Evolutionary conservation across 164 flowering plant genomes (phyloP).

Genomic region (Paratinospora sagittata): DNA sequence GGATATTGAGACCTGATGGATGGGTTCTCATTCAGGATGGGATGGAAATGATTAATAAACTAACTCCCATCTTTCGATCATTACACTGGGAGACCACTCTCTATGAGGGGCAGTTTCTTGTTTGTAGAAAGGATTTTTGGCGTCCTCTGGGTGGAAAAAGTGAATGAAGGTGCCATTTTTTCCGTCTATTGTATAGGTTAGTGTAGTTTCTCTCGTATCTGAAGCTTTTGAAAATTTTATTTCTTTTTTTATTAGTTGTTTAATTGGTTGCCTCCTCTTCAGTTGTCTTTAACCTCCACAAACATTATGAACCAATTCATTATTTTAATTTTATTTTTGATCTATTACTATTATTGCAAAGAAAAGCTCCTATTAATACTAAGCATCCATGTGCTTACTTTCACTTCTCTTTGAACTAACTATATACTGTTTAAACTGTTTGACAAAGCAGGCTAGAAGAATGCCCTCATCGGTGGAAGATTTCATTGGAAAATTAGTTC

Average conservation of each 20-base stretch:
- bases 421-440: too few relatives aligned
- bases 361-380: neutral
- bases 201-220: neutral
- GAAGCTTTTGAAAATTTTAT: neutral
- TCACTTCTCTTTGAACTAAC: neutral
- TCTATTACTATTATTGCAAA: neutral
- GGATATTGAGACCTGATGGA: conserved; percentile 81
- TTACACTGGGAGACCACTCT: conserved; percentile 65
- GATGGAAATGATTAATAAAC: conserved; percentile 43
- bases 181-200: neutral
- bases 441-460: neutral
- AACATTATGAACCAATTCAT: neutral
- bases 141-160: conserved; percentile 36
- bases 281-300: neutral
- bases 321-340: too few relatives aligned
- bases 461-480: neutral
- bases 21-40: conserved; percentile 59
- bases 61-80: conserved; percentile 50
- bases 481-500: neutral
- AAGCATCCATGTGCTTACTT: too few relatives aligned
- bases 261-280: neutral
- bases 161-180: conserved; percentile 12
- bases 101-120: conserved; percentile 48
- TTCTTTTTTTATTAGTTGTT: neutral
- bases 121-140: conserved; percentile 73